Evolutionary conservation across 2,329 filamentous ascomycete genomes (phyloP), one percentile per base, ranked within the genome.

Genomic region (Cytospora piceae): DNA sequence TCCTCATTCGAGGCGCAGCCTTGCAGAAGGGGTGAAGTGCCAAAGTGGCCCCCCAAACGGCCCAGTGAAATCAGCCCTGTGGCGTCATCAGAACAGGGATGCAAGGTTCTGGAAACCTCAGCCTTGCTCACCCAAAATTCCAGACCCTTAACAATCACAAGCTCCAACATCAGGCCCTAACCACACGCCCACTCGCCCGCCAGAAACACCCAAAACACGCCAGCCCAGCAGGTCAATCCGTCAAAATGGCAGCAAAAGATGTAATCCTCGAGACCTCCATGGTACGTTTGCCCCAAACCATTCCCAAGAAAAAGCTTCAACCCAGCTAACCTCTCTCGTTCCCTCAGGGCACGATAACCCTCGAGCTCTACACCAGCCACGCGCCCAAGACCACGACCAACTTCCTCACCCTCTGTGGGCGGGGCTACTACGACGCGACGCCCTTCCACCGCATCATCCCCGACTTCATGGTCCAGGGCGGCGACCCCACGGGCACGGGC

Each of bases 381-480:
- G 94, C 94, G 22, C 94, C 95, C 49, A 92, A 90, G 77, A 94
- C 93, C 29, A 96, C 92, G 85, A 86, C 85, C 67, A 97, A 98
- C 84, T 98, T 98, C 80, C 77, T 84, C 31, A 91, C 90, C 5
- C 91, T 98, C 61, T 87, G 89, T 24, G 81, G 85, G 68, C 86
- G 93, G 71, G 92, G 92, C 71, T 98, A 97, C 86, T 99, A 97
- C 85, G 87, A 95, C 80, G 82, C 80, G 75, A 87, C 91, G 67
- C 81, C 94, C 74, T 94, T 98, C 84, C 95, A 98, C 82, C 93
- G 95, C 76, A 89, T 98, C 72, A 98, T 99, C 74, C 89, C 92
- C 61, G 88, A 92, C 79, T 99, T 99, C 83, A 98, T 99, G 94
- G 85, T 96, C 65, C 94, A 98, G 81, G 92, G 90, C 68, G 94